phyloP scores from a whole-genome alignment of 2,329 filamentous ascomycete genomes.

The Neoascochyta sp. region DNA sequence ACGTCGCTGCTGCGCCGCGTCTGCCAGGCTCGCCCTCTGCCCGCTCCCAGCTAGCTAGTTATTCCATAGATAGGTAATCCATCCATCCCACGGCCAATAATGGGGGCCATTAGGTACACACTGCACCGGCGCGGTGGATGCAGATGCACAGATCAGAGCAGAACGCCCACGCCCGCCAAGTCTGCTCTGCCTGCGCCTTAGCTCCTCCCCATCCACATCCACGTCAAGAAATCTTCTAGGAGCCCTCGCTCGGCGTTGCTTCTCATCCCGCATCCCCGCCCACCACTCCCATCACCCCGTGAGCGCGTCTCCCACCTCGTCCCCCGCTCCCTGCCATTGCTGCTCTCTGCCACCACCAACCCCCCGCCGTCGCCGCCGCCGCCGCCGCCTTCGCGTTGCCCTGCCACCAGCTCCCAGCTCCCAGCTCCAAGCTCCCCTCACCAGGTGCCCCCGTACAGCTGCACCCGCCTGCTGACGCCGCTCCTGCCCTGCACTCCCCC shows the following conservation, averaged over 20 bases:
- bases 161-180: too few species aligned
- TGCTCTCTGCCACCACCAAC: conserved; percentile 2
- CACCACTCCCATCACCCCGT: conserved; percentile 23
- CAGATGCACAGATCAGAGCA: too few species aligned
- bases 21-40: too few species aligned
- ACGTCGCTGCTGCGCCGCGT: too few species aligned
- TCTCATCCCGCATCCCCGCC: conserved; percentile 25
- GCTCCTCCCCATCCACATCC: conserved; percentile 28
- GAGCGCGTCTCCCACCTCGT: conserved; percentile 12
- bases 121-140: too few species aligned
- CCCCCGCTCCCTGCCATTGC: too few species aligned
- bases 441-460: conserved; percentile 11
- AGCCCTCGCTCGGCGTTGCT: conserved; percentile 25
- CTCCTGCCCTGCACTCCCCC: conserved; percentile 10
- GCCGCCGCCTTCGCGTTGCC: not conserved
- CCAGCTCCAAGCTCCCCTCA: conserved; percentile 16
- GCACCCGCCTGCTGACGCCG: conserved; percentile 29
- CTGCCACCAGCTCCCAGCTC: too few species aligned
- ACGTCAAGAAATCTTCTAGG: conserved; percentile 31
- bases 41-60: too few species aligned
- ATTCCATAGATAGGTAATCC: too few species aligned
- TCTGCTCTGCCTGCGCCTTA: conserved; percentile 19
- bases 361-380: conserved; percentile 1
- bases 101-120: too few species aligned
- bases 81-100: too few species aligned